Base-by-base conservation (phyloP, 192 early-diverging fungal genomes). In the Coemansia sp. region DNA sequence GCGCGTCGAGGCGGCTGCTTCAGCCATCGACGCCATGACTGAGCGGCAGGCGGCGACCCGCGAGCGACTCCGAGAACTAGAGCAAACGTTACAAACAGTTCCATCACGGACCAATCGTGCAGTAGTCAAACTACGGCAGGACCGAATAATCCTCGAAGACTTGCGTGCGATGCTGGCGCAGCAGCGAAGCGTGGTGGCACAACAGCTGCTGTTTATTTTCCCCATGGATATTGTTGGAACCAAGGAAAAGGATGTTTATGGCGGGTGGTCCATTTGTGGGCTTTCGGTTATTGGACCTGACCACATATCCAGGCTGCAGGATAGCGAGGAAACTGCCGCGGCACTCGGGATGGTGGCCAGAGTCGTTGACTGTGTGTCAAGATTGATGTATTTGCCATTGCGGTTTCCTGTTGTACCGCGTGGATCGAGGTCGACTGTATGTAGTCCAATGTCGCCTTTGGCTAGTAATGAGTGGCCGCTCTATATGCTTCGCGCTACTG, bases 141-240 rank as follows among this genome's bases (percentile, higher is more conserved):
- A 69, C 14, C 68, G 74, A 10, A 76, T 76, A 3, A 76, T 76
- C 33, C 21, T 62, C 7, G 74, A 76, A 42, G 74, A 76, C 52
- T 11, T 76, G 36, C 60, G 74, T 1, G 74, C 74, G 3, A 76
- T 76, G 74, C 60, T 76, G 26, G 74, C 74, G 6, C 36, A 60
- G 36, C 44, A 61, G 60, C 74, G 74, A 6, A 63, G 52, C 6
- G 44, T 5, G 9, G 52, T 33, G 12, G 55, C 60, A 11, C 29
- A 1, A 3, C 41, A 24, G 2, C 41, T 70, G 21, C 15, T 46
- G 35, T 40, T 39, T 15, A 29, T 43, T 21, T 75, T 60, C 12
- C 67, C 68, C 10, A 39, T 76, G 7, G 67, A 57, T 12, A 56
- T 62, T 36, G 57, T 32, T n/a, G 55, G 7, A 1, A 48, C 15